These are phyloP conservation scores for Olyra latifolia DNA, from an alignment of 176 grass and related monocot genomes.

Conservation along the genomic window DNA sequence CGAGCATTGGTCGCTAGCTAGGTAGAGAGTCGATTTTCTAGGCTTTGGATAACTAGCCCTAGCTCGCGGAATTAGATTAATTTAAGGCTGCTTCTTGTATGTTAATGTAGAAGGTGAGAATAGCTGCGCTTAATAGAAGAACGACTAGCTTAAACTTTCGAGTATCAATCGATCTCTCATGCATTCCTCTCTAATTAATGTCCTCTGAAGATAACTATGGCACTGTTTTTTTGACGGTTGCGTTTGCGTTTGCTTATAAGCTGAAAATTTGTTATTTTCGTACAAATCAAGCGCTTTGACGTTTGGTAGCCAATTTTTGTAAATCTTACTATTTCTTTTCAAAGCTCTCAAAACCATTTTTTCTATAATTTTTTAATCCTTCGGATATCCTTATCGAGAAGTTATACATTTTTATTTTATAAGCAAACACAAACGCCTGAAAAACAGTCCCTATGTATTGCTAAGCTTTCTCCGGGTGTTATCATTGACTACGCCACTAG, in stretches of 20 bases:
- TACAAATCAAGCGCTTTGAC: no score
- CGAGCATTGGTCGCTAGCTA: neutral
- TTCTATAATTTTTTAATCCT: no score
- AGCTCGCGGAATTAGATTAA: neutral
- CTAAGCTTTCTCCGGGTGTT: neutral
- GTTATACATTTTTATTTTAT: no score
- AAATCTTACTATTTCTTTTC: no score
- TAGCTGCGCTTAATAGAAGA: neutral
- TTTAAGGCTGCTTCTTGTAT: neutral
- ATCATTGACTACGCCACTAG: neutral
- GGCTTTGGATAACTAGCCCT: neutral
- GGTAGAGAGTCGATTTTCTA: neutral
- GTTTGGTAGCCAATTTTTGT: no score
- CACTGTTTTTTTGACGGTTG: no score
- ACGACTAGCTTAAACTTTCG: neutral
- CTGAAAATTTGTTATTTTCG: no score
- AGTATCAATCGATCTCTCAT: neutral
- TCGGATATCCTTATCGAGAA: no score
- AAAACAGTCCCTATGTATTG: no score
- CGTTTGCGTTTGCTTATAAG: no score
- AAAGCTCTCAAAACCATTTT: no score
- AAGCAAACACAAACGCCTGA: no score
- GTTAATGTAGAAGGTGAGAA: neutral
- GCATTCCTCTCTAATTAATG: neutral
- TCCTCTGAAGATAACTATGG: neutral